Percentiles rank a stretch among this genome's conserved stretches.
phyloP scores from a whole-genome alignment of 2,329 filamentous ascomycete species.

The Polytolypa hystricis region DNA sequence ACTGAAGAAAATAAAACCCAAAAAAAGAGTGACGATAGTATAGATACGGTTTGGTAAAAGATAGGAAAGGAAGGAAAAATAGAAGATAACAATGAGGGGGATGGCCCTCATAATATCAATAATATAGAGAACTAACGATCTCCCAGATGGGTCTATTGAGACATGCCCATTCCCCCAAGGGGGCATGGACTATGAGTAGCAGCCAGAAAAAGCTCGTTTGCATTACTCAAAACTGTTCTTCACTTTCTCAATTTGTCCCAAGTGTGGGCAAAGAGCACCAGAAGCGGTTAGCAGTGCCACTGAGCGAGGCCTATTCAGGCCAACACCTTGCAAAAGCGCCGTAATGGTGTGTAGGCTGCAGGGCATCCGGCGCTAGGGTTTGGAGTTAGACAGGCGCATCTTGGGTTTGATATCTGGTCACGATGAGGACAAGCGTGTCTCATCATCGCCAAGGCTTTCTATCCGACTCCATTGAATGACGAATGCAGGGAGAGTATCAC shows the following conservation, averaged over 20 bases:
- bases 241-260: constrained; percentile 2
- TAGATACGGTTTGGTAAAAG: not conserved
- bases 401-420: constrained; percentile 6
- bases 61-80: not conserved
- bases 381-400: constrained; percentile 6
- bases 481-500: constrained; percentile 2
- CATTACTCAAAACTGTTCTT: constrained; percentile 2
- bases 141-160: not conserved
- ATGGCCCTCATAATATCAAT: not conserved
- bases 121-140: constrained; percentile 1
- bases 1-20: constrained; percentile 1
- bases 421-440: constrained; percentile 7
- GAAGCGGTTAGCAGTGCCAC: no score
- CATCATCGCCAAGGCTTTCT: constrained; percentile 5
- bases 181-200: not conserved
- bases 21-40: constrained; percentile 5
- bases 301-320: no score
- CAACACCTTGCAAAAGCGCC: no score
- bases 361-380: constrained; percentile 3
- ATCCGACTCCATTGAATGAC: constrained; percentile 1
- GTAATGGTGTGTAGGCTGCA: no score
- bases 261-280: not conserved
- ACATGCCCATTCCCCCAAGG: not conserved
- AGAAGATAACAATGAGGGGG: constrained; percentile 1
- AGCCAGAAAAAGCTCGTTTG: not conserved